phyloP scores from a whole-genome alignment of 495 filamentous ascomycete species.

The Tuber magnatum region DNA sequence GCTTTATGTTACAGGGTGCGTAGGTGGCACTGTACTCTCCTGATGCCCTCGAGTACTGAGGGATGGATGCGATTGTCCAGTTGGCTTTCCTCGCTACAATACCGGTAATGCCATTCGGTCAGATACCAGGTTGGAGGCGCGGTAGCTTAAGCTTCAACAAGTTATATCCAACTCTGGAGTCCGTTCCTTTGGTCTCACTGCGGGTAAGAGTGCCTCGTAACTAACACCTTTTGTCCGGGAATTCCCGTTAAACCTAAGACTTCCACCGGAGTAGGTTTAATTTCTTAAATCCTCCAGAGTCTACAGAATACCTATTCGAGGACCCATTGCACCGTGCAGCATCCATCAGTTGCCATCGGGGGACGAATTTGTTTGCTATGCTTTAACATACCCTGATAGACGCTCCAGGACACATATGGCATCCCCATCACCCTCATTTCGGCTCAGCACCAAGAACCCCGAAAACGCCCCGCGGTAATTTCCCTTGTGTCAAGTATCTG shows the following conservation, averaged over 20 bases:
- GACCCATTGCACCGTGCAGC: neutral
- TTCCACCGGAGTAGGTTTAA: too few species aligned
- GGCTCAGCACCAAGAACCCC: neutral
- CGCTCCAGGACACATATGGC: neutral
- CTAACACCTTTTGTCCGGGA: neutral
- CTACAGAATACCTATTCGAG: neutral
- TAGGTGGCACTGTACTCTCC: too few species aligned
- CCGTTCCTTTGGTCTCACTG: too few species aligned
- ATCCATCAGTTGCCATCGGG: neutral
- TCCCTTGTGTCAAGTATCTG: neutral
- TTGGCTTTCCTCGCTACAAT: too few species aligned
- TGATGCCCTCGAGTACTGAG: too few species aligned
- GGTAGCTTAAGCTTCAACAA: too few species aligned
- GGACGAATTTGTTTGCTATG: neutral
- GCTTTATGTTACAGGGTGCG: too few species aligned
- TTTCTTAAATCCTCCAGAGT: neutral
- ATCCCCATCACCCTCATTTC: neutral
- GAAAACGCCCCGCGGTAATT: neutral
- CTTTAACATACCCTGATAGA: neutral
- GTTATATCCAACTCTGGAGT: too few species aligned
- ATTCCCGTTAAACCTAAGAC: neutral
- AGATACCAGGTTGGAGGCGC: too few species aligned
- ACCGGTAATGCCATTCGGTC: too few species aligned
- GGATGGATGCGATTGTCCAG: too few species aligned
- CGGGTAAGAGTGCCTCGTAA: too few species aligned